Conservation (phyloP, 805 yeast species). For the Saccharomycopsis fermentans region DNA sequence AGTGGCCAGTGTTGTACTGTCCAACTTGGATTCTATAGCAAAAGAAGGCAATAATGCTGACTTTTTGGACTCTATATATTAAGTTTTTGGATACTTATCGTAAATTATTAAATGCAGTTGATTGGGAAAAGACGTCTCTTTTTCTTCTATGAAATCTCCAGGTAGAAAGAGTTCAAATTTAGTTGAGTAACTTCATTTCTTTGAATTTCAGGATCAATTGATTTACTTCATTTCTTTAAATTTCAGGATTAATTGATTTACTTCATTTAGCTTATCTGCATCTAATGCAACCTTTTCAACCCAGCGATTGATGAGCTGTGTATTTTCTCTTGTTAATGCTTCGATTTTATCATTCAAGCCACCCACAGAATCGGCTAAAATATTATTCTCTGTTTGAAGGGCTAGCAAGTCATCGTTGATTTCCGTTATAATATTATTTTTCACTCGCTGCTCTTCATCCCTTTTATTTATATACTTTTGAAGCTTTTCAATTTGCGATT, state of each 20-base stretch:
- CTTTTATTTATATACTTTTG: background rate
- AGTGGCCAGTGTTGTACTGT: conserved; percentile 53
- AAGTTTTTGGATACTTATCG: background rate
- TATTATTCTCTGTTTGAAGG: conserved; percentile 46
- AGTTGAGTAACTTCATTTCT: too few relatives aligned
- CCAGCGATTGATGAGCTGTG: conserved; percentile 47
- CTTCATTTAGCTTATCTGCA: conserved; percentile 49
- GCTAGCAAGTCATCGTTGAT: conserved; percentile 61
- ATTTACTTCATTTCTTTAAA: background rate
- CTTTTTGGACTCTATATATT: conserved; percentile 13
- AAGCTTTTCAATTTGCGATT: background rate
- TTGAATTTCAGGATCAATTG: background rate
- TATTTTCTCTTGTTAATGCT: conserved; percentile 38
- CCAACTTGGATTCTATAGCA: conserved; percentile 43
- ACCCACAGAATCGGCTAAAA: conserved; percentile 21
- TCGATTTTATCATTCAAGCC: conserved; percentile 18
- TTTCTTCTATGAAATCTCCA: background rate
- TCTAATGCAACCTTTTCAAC: conserved; percentile 45
- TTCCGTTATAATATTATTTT: conserved; percentile 46
- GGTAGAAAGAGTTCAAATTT: too few relatives aligned
- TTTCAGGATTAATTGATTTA: conserved; percentile 22
- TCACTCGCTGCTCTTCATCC: conserved; percentile 27
- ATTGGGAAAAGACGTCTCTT: background rate
- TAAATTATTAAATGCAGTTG: background rate
- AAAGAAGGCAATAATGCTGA: conserved; percentile 21